These are phyloP conservation scores for Lolium multiflorum DNA, from an alignment of 176 grass and related monocot species.

Conservation along the genomic window DNA sequence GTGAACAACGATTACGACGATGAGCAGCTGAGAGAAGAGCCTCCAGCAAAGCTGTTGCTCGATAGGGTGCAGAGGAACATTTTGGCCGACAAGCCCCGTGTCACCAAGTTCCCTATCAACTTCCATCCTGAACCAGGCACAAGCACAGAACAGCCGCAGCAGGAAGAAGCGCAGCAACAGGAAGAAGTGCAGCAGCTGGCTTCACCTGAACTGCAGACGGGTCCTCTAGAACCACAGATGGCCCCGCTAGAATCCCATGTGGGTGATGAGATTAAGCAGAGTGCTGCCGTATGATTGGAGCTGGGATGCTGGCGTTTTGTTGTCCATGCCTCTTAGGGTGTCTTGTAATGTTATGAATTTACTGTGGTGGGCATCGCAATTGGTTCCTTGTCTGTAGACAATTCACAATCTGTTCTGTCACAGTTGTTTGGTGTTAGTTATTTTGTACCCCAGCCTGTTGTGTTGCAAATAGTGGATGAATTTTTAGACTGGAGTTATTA, in stretches of 20 bases:
- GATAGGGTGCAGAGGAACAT: conserved; percentile 96
- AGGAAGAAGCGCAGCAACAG: conserved; percentile 22
- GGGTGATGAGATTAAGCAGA: conserved; percentile 35
- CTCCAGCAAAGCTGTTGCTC: conserved; percentile 71
- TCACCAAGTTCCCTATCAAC: conserved; percentile 99
- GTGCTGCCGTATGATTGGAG: conserved; percentile 32
- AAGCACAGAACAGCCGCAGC: conserved; percentile 52
- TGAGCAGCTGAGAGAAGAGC: conserved; percentile 93
- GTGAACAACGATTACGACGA: conserved; percentile 98
- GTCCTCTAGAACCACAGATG: conserved; percentile 32
- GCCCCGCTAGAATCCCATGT: conserved; percentile 54
- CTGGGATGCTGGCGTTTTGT: conserved; percentile 38
- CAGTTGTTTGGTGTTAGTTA: conserved; percentile 27
- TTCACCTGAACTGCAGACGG: conserved; percentile 1
- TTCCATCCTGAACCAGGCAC: conserved; percentile 87
- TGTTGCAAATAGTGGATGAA: conserved; percentile 15
- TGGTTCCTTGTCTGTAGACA: conserved; percentile 34
- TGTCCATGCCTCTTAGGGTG: conserved; percentile 16
- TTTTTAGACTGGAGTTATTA: not conserved
- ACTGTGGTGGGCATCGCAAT: not conserved
- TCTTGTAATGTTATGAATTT: conserved; percentile 35
- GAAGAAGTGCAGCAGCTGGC: not conserved
- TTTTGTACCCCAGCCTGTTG: conserved; percentile 20
- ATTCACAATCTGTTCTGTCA: conserved; percentile 25
- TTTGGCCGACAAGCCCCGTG: conserved; percentile 90